Percentiles rank a stretch among this genome's conserved stretches.
phyloP scores from a whole-genome alignment of 1,284 basidiomycete genomes.

The Apiotrichum siamense region DNA sequence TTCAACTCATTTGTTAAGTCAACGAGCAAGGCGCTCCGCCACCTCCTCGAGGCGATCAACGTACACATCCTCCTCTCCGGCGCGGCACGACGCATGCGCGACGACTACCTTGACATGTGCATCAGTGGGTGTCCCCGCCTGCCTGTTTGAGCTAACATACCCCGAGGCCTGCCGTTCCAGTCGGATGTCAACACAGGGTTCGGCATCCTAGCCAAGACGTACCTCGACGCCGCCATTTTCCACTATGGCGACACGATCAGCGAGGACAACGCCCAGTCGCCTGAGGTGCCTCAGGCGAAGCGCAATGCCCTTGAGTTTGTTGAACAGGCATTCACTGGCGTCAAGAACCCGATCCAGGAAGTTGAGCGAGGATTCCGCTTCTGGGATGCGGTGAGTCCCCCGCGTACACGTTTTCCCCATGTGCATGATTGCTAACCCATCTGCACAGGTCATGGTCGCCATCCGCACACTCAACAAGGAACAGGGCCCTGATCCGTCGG shows the following conservation, averaged over 20 bases:
- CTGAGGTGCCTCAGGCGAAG: constrained; percentile 76
- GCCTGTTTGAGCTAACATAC: constrained; percentile 9
- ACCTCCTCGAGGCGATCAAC: constrained; percentile 82
- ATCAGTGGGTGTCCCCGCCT: constrained; percentile 48
- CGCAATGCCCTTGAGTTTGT: constrained; percentile 81
- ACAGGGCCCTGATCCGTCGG: constrained; percentile 68
- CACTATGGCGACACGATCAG: constrained; percentile 69
- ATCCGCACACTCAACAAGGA: constrained; percentile 74
- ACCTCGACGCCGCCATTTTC: constrained; percentile 77
- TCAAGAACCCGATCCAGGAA: constrained; percentile 78
- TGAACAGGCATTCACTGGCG: constrained; percentile 84
- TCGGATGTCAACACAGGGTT: constrained; percentile 95
- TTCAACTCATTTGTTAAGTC: constrained; percentile 97
- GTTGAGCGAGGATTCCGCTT: constrained; percentile 94
- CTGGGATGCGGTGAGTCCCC: constrained; percentile 82
- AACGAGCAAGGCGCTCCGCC: constrained; percentile 80
- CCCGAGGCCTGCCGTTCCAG: constrained; percentile 71
- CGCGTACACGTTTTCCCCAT: too few relatives aligned
- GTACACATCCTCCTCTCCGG: constrained; percentile 85
- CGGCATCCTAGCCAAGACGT: constrained; percentile 93
- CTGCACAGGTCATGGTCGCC: constrained; percentile 72
- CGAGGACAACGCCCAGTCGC: constrained; percentile 55
- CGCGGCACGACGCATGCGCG: constrained; percentile 75
- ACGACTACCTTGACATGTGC: constrained; percentile 88
- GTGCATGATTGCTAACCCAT: constrained; percentile 4